Conservation (phyloP, 2,329 filamentous ascomycete species). For the Didymella keratinophila region DNA sequence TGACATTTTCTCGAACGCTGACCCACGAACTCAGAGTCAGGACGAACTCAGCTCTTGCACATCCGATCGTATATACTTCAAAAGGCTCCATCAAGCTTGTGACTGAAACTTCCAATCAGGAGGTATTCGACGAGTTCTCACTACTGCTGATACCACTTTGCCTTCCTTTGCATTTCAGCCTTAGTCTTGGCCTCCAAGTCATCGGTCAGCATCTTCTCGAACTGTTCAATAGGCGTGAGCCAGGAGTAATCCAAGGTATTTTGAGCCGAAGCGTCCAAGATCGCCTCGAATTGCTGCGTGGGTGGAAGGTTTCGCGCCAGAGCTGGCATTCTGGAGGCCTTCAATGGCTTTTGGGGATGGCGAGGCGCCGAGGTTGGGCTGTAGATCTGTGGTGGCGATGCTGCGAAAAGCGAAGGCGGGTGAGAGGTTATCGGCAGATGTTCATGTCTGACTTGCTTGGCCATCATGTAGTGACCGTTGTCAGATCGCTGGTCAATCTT, state of each 20-base stretch:
- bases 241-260: background rate
- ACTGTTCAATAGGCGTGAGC: background rate
- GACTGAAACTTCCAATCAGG: background rate
- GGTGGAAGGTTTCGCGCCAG: background rate
- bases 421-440: background rate
- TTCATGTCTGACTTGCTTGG: constrained; percentile 57
- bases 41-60: too few relatives aligned
- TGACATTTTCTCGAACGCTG: too few relatives aligned
- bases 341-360: background rate
- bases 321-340: background rate
- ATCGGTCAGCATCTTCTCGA: background rate
- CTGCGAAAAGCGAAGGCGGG: background rate
- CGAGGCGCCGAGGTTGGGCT: background rate
- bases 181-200: background rate
- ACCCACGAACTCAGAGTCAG: too few relatives aligned
- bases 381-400: background rate
- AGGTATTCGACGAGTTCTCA: background rate
- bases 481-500: background rate
- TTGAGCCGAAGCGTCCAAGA: background rate
- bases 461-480: constrained; percentile 48
- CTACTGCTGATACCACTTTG: background rate
- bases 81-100: background rate
- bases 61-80: too few relatives aligned
- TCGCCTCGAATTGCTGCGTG: background rate
- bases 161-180: background rate